These are phyloP conservation scores for Phaeosphaeria sp. DNA, from an alignment of 2,329 filamentous ascomycete genomes.

Conservation along the genomic window DNA sequence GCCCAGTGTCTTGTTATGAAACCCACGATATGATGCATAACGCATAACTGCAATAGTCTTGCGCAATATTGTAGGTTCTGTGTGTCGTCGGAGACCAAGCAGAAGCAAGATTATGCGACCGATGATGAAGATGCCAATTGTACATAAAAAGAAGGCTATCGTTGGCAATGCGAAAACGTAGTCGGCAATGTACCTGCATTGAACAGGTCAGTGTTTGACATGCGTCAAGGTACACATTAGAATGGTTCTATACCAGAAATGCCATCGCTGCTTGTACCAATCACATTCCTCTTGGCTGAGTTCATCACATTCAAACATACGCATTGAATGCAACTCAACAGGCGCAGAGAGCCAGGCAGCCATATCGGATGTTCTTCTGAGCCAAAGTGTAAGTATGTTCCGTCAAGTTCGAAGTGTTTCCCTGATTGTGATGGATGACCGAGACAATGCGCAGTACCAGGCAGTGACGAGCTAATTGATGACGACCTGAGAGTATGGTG, in stretches of 20 bases:
- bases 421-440: no score
- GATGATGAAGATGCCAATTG: slow-evolving; percentile 58
- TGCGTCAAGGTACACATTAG: not conserved
- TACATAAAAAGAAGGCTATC: slow-evolving; percentile 59
- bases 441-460: no score
- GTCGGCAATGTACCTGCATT: slow-evolving; percentile 60
- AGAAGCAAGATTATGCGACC: slow-evolving; percentile 44
- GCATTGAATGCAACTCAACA: slow-evolving; percentile 20
- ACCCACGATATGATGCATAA: slow-evolving; percentile 38
- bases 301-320: slow-evolving; percentile 39
- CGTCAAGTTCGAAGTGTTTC: not conserved
- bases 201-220: not conserved
- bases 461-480: no score
- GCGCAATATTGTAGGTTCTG: slow-evolving; percentile 12
- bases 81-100: slow-evolving; percentile 19
- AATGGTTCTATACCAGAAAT: slow-evolving; percentile 51
- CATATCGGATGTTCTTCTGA: not conserved
- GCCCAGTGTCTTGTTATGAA: slow-evolving; percentile 21
- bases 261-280: slow-evolving; percentile 55
- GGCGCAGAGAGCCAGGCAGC: slow-evolving; percentile 24
- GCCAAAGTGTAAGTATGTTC: not conserved
- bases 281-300: slow-evolving; percentile 54
- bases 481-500: no score
- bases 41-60: slow-evolving; percentile 25
- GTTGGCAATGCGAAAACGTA: slow-evolving; percentile 61